phyloP scores from a whole-genome alignment of 768 basidiomycete species.

The Trametes sanguinea region DNA sequence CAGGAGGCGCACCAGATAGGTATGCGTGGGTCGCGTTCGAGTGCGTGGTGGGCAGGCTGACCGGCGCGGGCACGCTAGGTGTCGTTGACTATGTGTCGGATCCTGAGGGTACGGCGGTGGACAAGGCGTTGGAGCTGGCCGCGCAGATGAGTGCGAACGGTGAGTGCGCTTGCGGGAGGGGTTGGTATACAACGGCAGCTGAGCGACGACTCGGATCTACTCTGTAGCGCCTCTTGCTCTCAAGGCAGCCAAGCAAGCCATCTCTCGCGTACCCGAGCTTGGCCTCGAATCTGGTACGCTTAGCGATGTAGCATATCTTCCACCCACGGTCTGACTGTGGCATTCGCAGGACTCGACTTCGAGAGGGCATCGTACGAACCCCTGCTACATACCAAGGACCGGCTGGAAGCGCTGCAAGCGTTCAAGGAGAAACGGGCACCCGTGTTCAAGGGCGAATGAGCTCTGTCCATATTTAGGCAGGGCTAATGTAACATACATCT shows the following conservation, averaged over 20 bases:
- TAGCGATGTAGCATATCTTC: background rate
- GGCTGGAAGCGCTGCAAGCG: slow-evolving; percentile 80
- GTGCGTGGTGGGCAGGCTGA: background rate
- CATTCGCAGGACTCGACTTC: slow-evolving; percentile 75
- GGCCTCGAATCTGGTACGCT: slow-evolving; percentile 70
- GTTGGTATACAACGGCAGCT: background rate
- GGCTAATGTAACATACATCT: slow-evolving; percentile 9
- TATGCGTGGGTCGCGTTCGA: slow-evolving; percentile 31
- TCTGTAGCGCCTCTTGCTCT: slow-evolving; percentile 82
- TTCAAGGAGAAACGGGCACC: slow-evolving; percentile 85
- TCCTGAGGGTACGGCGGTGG: slow-evolving; percentile 59
- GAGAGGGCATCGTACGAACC: slow-evolving; percentile 85
- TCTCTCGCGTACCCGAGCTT: slow-evolving; percentile 78
- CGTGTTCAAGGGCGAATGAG: slow-evolving; percentile 77
- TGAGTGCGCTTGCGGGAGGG: slow-evolving; percentile 31
- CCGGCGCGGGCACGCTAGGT: slow-evolving; percentile 45
- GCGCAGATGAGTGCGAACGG: slow-evolving; percentile 68
- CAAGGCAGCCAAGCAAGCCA: slow-evolving; percentile 84
- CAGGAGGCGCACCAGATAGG: slow-evolving; percentile 72
- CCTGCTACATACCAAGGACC: slow-evolving; percentile 72
- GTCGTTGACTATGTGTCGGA: slow-evolving; percentile 80
- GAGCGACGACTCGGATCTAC: slow-evolving; percentile 39
- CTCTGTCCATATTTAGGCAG: background rate
- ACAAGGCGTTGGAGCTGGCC: slow-evolving; percentile 72
- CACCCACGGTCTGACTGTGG: no score